Evolutionary conservation across 352 stramenopile genomes (phyloP).

Genomic region (Globisporangium megalacanthum): DNA sequence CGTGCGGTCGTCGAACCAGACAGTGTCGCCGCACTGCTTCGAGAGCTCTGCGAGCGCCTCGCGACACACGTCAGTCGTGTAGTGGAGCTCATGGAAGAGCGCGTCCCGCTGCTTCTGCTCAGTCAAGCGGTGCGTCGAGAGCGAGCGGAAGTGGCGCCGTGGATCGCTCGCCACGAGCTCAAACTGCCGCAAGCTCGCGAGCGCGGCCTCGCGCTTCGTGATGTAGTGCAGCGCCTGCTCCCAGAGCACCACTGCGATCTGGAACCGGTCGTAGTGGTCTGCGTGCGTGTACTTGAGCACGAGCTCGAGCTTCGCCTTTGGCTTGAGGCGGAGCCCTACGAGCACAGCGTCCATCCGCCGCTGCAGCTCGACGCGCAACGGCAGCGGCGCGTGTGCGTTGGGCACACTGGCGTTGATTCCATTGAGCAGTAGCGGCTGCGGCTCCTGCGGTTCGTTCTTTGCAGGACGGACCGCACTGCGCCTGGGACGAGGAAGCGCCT

Average conservation of each 20-base stretch:
- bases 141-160: slow-evolving; percentile 56
- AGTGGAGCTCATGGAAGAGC: slow-evolving; percentile 52
- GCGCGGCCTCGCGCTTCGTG: slow-evolving; percentile 32
- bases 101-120: slow-evolving; percentile 66
- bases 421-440: neutral
- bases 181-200: slow-evolving; percentile 37
- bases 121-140: slow-evolving; percentile 52
- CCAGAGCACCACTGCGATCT: slow-evolving; percentile 56
- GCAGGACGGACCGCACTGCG: neutral
- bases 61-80: slow-evolving; percentile 34
- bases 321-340: slow-evolving; percentile 32
- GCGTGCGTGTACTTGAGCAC: slow-evolving; percentile 74
- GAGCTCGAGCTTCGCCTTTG: slow-evolving; percentile 55
- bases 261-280: slow-evolving; percentile 53
- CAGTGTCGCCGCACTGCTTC: slow-evolving; percentile 31
- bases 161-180: slow-evolving; percentile 63
- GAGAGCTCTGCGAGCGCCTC: slow-evolving; percentile 45
- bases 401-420: neutral
- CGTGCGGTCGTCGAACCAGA: slow-evolving; percentile 33
- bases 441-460: neutral
- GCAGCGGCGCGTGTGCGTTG: slow-evolving; percentile 28
- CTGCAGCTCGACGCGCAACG: slow-evolving; percentile 53
- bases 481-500: neutral
- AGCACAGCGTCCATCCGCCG: slow-evolving; percentile 54
- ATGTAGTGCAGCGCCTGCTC: slow-evolving; percentile 43